A percentile compares a stretch with the other conserved stretches of the same genome.
Evolutionary conservation across 306 rosid genomes (phyloP).

Genomic region (Prunus persica): DNA sequence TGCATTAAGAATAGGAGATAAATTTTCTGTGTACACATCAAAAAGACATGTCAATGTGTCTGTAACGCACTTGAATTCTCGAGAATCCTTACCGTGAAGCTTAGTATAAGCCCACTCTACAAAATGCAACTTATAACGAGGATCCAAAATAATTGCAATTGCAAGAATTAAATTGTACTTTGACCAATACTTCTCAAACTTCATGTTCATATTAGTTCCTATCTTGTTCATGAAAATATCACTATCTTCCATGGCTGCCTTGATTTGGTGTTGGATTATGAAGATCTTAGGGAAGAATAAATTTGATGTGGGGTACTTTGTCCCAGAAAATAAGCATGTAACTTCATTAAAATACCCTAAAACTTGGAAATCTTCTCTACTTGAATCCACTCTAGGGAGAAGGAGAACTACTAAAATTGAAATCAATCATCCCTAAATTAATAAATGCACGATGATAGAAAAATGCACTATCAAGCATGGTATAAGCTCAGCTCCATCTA

Average conservation of each 20-base stretch:
- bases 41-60: too few relatives aligned
- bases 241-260: background rate
- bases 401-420: background rate
- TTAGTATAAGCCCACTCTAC: too few relatives aligned
- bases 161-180: background rate
- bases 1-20: too few relatives aligned
- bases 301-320: background rate
- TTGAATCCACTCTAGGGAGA: background rate
- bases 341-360: background rate
- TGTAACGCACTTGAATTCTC: too few relatives aligned
- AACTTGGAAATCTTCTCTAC: background rate
- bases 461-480: background rate
- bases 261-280: background rate
- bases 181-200: conserved; percentile 10
- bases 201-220: background rate
- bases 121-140: background rate
- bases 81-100: too few relatives aligned
- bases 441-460: background rate
- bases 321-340: background rate
- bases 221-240: background rate
- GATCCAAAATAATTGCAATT: background rate
- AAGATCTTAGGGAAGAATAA: background rate
- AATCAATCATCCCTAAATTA: background rate
- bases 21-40: too few relatives aligned
- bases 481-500: background rate